A percentile compares a stretch with the other conserved stretches of the same genome.
Conservation (phyloP, 768 basidiomycete genomes). For the Suillus subalutaceus region DNA sequence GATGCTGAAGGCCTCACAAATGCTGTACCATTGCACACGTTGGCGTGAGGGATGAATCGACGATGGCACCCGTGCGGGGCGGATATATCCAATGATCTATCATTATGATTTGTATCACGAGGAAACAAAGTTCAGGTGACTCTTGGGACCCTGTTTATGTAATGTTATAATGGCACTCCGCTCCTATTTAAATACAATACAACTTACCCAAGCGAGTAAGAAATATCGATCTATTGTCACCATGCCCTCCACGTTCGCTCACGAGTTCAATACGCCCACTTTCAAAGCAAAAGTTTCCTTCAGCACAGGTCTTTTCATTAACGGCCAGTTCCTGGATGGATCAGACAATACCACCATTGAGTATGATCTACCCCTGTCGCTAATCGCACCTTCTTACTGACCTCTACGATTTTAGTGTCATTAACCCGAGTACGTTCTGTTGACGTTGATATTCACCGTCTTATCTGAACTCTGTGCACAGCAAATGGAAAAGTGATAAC, state of each 20-base stretch:
- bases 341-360: slow-evolving; percentile 63
- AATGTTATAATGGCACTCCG: slow-evolving; percentile 11
- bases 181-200: slow-evolving; percentile 23
- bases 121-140: not conserved
- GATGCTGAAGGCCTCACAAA: too few species aligned
- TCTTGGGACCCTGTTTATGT: too few species aligned
- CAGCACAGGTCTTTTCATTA: slow-evolving; percentile 72
- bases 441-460: slow-evolving; percentile 11
- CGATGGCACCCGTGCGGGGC: too few species aligned
- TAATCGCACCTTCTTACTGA: not conserved
- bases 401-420: slow-evolving; percentile 41
- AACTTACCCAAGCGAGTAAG: not conserved
- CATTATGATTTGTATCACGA: too few species aligned
- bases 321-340: slow-evolving; percentile 66
- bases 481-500: slow-evolving; percentile 68
- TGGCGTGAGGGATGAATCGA: too few species aligned
- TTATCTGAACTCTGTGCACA: slow-evolving; percentile 30
- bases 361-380: slow-evolving; percentile 42
- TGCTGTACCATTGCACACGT: too few species aligned
- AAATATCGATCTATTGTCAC: slow-evolving; percentile 7
- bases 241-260: slow-evolving; percentile 47
- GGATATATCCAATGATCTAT: too few species aligned
- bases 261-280: slow-evolving; percentile 54
- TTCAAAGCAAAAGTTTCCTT: slow-evolving; percentile 63
- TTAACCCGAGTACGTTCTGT: slow-evolving; percentile 52